phyloP scores from a whole-genome alignment of 805 yeast species.

The Candida coquimbonensis region DNA sequence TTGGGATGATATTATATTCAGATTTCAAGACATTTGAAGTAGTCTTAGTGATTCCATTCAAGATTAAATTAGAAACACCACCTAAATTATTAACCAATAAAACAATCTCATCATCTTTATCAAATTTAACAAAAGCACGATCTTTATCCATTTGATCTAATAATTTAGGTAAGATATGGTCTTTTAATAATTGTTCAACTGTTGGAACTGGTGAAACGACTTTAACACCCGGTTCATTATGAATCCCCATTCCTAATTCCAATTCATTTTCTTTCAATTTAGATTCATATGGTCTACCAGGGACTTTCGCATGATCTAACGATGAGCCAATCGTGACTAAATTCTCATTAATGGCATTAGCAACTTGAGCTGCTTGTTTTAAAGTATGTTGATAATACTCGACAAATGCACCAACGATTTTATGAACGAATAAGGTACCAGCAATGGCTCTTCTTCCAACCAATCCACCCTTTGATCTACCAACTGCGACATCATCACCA shows the following conservation, averaged over 20 bases:
- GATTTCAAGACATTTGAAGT: constrained; percentile 46
- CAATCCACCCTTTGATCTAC: constrained; percentile 79
- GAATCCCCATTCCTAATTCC: constrained; percentile 94
- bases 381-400: constrained; percentile 39
- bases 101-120: constrained; percentile 56
- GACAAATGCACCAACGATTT: constrained; percentile 71
- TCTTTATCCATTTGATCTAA: constrained; percentile 61
- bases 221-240: constrained; percentile 85
- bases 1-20: constrained; percentile 52
- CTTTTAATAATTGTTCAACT: constrained; percentile 50
- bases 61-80: constrained; percentile 77
- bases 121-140: constrained; percentile 72
- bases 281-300: constrained; percentile 62
- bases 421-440: constrained; percentile 84
- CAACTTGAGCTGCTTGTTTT: constrained; percentile 48
- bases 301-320: constrained; percentile 83
- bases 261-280: constrained; percentile 54
- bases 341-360: constrained; percentile 52
- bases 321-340: constrained; percentile 87
- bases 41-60: constrained; percentile 63
- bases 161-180: constrained; percentile 54
- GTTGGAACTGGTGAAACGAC: constrained; percentile 52
- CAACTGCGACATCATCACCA: constrained; percentile 92
- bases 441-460: constrained; percentile 95
- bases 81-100: constrained; percentile 82